Base-by-base conservation (phyloP, 2,329 filamentous ascomycete species). In the Fusarium bactridioides region DNA sequence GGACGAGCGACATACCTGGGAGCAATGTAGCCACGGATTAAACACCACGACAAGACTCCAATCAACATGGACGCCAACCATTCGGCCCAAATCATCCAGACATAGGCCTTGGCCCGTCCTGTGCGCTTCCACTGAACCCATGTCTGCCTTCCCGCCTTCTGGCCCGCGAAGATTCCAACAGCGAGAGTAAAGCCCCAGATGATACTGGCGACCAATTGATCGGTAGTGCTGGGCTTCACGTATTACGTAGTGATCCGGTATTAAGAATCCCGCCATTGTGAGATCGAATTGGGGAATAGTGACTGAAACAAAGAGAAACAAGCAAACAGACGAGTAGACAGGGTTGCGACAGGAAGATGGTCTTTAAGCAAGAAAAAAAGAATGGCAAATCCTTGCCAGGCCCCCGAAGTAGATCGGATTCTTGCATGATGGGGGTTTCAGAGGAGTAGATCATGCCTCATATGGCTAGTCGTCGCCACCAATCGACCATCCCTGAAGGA, bases 111-210 rank as follows among this genome's bases (percentile, higher is more conserved):
- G 25, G 58, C 50, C 21, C 69, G 70, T 43, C 53, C 44, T 27
- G 69, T 70, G 38, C 70, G 56, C 27, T 70, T 61, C 38, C 71
- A 76, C 53, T 69, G 59, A 23, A 57, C 48, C 64, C 61, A 75
- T 35, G 73, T 76, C 43, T 76, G 74, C 27, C 69, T 74, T 27
- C 44, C 66, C 2, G 74, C 74, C 31, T 74, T 76, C 33, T 66
- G 64, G 2, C 27, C 73, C 1, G 74, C 48, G 5, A 75, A 77
- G 8, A 75, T 50, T 19, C 70, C 74, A 8, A 71, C 61, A 11
- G 70, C 74, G 4, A 76, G 51, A 10, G 74, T 76, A 25, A 76
- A 76, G 7, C 74, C 74, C 74, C 74, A 76, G 11, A 77, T 76
- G 43, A 76, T 69, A 44, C 73, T 76, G 48, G 74, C 74, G n/a